Evolutionary conservation across 768 basidiomycete genomes (phyloP).

Genomic region (Lentinula guzmanii): DNA sequence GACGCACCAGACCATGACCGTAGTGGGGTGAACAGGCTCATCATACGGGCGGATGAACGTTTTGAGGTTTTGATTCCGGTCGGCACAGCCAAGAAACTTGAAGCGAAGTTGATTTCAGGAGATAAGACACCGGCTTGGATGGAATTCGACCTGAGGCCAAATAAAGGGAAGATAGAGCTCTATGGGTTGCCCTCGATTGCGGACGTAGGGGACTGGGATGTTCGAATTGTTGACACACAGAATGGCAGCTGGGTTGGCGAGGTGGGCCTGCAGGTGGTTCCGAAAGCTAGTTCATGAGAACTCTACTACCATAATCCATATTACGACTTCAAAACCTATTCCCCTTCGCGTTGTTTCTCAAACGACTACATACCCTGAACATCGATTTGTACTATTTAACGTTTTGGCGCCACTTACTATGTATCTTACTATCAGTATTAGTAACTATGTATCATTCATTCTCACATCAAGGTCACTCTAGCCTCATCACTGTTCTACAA

Average conservation of each 20-base stretch:
- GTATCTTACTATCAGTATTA: no score
- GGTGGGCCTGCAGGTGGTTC: constrained; percentile 2
- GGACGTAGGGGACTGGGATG: constrained; percentile 42
- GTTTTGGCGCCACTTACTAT: no score
- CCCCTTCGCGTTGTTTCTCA: neutral
- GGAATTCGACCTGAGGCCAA: constrained; percentile 42
- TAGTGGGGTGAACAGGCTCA: constrained; percentile 30
- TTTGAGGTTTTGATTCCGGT: constrained; percentile 39
- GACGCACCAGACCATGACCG: constrained; percentile 49
- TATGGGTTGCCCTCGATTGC: constrained; percentile 43
- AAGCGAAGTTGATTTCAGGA: constrained; percentile 46
- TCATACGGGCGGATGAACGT: constrained; percentile 50
- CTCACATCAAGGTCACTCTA: no score
- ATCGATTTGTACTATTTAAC: neutral
- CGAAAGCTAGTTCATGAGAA: neutral
- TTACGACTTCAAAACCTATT: neutral
- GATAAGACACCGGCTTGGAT: constrained; percentile 50
- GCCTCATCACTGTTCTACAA: no score
- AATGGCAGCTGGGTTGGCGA: neutral
- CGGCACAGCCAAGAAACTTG: constrained; percentile 27
- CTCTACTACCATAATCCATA: no score
- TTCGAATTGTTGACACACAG: neutral
- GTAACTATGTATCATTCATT: no score
- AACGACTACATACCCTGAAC: neutral
- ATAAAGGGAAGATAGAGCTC: constrained; percentile 48